phyloP scores from a whole-genome alignment of 352 stramenopile genomes.

The Pythium sp. region DNA sequence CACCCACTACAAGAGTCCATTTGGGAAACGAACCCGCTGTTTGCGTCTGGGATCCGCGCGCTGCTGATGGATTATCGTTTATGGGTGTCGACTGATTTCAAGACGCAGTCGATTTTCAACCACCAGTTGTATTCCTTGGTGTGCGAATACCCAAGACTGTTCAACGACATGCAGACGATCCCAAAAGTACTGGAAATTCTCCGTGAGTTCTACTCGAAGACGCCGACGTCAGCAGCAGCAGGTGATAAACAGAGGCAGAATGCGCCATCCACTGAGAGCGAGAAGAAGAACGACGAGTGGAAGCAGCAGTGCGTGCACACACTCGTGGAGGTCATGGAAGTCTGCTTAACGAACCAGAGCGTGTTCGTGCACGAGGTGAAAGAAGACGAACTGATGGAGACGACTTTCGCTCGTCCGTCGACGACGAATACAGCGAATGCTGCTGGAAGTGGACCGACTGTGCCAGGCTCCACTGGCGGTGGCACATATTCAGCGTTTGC shows the following conservation, averaged over 20 bases:
- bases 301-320: conserved; percentile 76
- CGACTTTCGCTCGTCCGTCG: conserved; percentile 46
- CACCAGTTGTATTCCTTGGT: conserved; percentile 76
- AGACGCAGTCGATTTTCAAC: conserved; percentile 79
- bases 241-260: conserved; percentile 4
- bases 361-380: conserved; percentile 62
- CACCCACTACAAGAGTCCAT: conserved; percentile 64
- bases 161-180: conserved; percentile 66
- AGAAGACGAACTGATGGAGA: conserved; percentile 70
- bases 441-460: conserved; percentile 8
- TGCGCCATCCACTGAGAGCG: conserved; percentile 11
- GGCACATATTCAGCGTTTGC: conserved; percentile 18
- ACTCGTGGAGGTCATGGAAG: conserved; percentile 70
- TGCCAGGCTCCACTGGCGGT: background rate
- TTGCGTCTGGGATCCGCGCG: conserved; percentile 60
- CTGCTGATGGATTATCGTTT: conserved; percentile 70
- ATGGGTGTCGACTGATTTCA: conserved; percentile 61
- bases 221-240: background rate
- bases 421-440: conserved; percentile 10
- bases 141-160: conserved; percentile 58
- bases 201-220: conserved; percentile 42
- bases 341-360: conserved; percentile 77
- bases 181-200: conserved; percentile 67
- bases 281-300: conserved; percentile 67
- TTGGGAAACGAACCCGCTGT: conserved; percentile 74